Evolutionary conservation across 2,329 filamentous ascomycete species (phyloP).

Genomic region (Botryotinia narcissicola): DNA sequence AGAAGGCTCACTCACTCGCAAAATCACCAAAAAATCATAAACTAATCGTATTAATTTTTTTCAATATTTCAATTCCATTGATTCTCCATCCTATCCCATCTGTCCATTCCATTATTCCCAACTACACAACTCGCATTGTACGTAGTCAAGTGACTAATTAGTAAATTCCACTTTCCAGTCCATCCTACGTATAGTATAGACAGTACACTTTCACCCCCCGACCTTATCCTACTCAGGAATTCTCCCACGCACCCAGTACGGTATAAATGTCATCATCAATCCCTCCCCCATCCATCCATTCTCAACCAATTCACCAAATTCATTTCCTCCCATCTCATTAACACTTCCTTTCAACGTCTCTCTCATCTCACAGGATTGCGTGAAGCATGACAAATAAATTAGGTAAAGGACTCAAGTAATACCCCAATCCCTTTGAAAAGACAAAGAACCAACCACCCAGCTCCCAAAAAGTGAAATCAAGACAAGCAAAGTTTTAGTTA

Average conservation of each 20-base stretch:
- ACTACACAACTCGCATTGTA: background rate
- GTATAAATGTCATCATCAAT: background rate
- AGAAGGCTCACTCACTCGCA: background rate
- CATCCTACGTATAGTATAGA: background rate
- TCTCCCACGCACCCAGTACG: background rate
- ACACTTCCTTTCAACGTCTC: background rate
- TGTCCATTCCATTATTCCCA: background rate
- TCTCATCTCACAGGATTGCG: background rate
- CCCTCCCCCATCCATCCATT: background rate
- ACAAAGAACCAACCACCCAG: background rate
- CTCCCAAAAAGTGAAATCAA: background rate
- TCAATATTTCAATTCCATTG: slow-evolving; percentile 5
- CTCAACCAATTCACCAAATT: background rate
- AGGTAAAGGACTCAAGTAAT: background rate
- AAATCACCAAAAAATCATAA: background rate
- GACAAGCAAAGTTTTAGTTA: slow-evolving; percentile 14
- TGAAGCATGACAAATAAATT: background rate
- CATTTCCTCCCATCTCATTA: background rate
- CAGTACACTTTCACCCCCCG: background rate
- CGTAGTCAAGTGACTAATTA: slow-evolving; percentile 1
- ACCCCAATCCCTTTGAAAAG: background rate
- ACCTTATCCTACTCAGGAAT: background rate
- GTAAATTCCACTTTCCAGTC: background rate
- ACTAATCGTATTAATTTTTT: background rate
- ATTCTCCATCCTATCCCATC: background rate